Evolutionary conservation across 768 basidiomycete species (phyloP), one percentile per base, ranked within the genome.

Genomic region (Tulasnella sp.): DNA sequence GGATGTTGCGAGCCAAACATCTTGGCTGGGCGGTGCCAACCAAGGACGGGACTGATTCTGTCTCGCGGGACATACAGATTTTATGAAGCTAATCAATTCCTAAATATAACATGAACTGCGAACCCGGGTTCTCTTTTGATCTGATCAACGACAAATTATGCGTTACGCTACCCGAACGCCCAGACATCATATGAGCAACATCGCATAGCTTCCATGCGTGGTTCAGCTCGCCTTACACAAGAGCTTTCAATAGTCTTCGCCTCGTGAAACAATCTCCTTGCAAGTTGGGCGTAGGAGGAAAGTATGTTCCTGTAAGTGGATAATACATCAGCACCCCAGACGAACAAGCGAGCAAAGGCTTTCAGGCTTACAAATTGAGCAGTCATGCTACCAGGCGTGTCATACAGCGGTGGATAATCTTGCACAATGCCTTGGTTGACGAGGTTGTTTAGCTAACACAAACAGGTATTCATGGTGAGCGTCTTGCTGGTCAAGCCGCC

Each of bases 341-440:
- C 0, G 58, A 64, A 34, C 19, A 64, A 29, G 2, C 22, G 6
- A 9, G 58, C 31, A 31, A 17, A 15, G 79, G 15, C 14, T 40
- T 70, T 25, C 40, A 68, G 75, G 64, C 90, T 78, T 80, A 93
- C 92, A 82, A 92, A 93, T 85, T 98, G 97, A 12, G 97, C 97
- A 0, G 96, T 97, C 94, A 96, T 97, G 1, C 91, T 89, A 52
- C 90, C 96, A 71, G 84, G 85, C 73, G 89, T 88, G 82, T 99
- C 97, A 79, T 90, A 92, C 45, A 99, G 85, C 0, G 97, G 97
- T 12, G 94, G 97, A 82, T 99, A 98, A 78, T 92, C 93, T 79
- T 91, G 89, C 1, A 99, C 95, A 74, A 98, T 89, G 1, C 91
- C 92, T 83, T 95, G 91, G 58, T 87, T 84, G 36, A 99, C 97